Evolutionary conservation across 192 early-diverging fungal species (phyloP).

Genomic region (Gigaspora rosea): DNA sequence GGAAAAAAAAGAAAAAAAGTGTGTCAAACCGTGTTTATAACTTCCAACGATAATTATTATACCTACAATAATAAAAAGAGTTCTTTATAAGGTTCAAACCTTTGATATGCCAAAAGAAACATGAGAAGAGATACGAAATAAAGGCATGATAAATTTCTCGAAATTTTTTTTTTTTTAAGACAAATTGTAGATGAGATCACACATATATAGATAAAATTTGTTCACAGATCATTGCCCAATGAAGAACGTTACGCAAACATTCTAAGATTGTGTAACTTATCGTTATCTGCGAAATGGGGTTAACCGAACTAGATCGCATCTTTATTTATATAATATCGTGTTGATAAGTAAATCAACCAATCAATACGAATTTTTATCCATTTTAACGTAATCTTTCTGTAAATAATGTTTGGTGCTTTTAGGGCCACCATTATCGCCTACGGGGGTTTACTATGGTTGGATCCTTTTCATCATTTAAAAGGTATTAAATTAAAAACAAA

Average conservation of each 20-base stretch:
- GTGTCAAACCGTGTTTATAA: not conserved
- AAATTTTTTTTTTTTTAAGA: not conserved
- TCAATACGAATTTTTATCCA: no score
- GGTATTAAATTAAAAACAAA: not conserved
- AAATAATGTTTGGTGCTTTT: constrained; percentile 27
- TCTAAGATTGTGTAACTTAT: no score
- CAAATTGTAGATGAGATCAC: not conserved
- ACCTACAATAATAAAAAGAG: not conserved
- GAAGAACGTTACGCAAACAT: no score
- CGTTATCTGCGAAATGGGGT: no score
- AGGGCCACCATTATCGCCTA: constrained; percentile 1
- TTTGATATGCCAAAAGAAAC: not conserved
- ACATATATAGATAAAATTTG: no score
- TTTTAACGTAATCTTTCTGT: not conserved
- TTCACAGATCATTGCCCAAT: no score
- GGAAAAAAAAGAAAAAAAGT: not conserved
- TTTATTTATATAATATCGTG: no score
- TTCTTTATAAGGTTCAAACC: not conserved
- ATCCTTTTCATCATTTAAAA: not conserved
- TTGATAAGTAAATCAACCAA: no score
- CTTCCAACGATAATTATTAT: not conserved
- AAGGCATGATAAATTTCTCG: not conserved
- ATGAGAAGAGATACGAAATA: not conserved
- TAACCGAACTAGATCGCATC: no score
- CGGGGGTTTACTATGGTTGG: constrained; percentile 32